A percentile compares a stretch with the other conserved stretches of the same genome.
Conservation (phyloP, 495 filamentous ascomycete genomes). For the Xanthoparmelia taractica region DNA sequence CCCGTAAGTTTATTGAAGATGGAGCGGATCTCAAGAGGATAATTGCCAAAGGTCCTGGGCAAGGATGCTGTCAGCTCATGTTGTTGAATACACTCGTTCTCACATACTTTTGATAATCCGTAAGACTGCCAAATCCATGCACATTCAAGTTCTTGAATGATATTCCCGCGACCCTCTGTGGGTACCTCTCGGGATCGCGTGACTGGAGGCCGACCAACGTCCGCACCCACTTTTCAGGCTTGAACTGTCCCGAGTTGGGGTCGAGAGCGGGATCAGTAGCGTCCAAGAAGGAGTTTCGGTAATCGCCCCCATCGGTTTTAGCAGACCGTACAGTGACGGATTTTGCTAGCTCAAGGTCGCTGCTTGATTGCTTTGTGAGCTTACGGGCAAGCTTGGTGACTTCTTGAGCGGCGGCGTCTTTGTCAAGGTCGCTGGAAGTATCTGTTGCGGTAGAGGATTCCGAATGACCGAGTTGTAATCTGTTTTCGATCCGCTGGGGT, state of each 20-base stretch:
- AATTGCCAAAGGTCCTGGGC: slow-evolving; percentile 25
- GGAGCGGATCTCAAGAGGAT: slow-evolving; percentile 33
- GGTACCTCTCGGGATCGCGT: slow-evolving; percentile 43
- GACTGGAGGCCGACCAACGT: slow-evolving; percentile 42
- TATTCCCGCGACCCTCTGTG: slow-evolving; percentile 39
- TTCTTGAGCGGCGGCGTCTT: slow-evolving; percentile 34
- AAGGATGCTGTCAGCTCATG: slow-evolving; percentile 29
- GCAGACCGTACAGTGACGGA: slow-evolving; percentile 24
- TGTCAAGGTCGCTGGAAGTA: slow-evolving; percentile 26
- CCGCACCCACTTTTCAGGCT: slow-evolving; percentile 45
- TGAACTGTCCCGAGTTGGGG: slow-evolving; percentile 42
- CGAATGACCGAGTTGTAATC: not conserved
- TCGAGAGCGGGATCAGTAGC: slow-evolving; percentile 40
- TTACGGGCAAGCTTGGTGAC: slow-evolving; percentile 42
- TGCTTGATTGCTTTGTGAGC: slow-evolving; percentile 37
- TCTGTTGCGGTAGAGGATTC: slow-evolving; percentile 15
- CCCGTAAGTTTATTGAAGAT: slow-evolving; percentile 36
- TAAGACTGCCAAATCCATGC: slow-evolving; percentile 66
- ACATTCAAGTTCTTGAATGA: slow-evolving; percentile 59
- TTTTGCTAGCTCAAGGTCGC: not conserved
- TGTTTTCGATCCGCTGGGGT: not conserved
- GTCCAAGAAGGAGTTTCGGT: slow-evolving; percentile 42
- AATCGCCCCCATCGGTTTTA: slow-evolving; percentile 30
- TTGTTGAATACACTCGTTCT: slow-evolving; percentile 56
- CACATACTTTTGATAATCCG: slow-evolving; percentile 68